phyloP scores from a whole-genome alignment of 148 eudicot species.

The Fallopia convolvulus region DNA sequence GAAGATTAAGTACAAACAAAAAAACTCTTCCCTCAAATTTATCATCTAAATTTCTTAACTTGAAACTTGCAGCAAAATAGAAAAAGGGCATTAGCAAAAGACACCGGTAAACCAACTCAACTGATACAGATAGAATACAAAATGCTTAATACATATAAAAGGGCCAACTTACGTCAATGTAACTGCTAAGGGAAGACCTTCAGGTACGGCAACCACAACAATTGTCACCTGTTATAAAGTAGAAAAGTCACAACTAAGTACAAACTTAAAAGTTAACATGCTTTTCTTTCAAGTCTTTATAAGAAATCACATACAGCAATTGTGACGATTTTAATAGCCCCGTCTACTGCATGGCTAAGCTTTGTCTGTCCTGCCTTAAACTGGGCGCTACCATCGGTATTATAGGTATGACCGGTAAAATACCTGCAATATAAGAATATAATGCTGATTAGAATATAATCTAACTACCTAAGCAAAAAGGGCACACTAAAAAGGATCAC shows the following conservation, averaged over 20 bases:
- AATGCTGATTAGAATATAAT: neutral
- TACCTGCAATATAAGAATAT: constrained; percentile 31
- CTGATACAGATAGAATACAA: neutral
- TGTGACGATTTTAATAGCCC: constrained; percentile 74
- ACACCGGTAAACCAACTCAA: neutral
- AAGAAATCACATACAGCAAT: constrained; percentile 64
- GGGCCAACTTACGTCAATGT: constrained; percentile 78
- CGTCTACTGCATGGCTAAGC: constrained; percentile 60
- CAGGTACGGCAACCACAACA: constrained; percentile 97
- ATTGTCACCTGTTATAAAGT: constrained; percentile 72
- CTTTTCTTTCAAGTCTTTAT: neutral
- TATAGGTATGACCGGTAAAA: constrained; percentile 58
- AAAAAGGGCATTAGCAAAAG: neutral
- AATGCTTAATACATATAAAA: neutral
- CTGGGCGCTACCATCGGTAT: constrained; percentile 31
- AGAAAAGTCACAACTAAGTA: constrained; percentile 8
- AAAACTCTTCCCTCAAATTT: neutral
- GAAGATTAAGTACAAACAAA: neutral
- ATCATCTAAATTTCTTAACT: neutral
- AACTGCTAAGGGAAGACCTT: constrained; percentile 98
- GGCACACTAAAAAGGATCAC: neutral
- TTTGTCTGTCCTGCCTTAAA: constrained; percentile 59
- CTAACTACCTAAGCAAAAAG: neutral
- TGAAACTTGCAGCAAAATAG: neutral
- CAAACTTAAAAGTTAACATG: neutral